Evolutionary conservation across 805 yeast genomes (phyloP), one percentile per base, ranked within the genome.

Genomic region (Yarrowia keelungensis): DNA sequence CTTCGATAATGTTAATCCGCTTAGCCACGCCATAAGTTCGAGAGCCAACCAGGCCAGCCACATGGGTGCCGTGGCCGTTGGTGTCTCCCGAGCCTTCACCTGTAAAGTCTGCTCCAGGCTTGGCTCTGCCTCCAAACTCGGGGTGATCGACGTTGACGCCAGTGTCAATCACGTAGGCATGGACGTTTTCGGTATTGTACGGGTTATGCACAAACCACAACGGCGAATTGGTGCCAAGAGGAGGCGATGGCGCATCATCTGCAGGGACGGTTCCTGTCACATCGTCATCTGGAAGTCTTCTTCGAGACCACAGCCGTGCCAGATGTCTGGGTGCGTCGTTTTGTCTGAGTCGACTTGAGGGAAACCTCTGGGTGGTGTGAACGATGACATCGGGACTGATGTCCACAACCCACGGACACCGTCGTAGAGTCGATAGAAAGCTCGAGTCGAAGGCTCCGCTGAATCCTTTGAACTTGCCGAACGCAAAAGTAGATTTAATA

Each of bases 1-100:
- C 86, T 35, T 89, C 95, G 10, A 90, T 80, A 9, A 92, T 75
- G 10, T 81, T 80, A 15, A 85, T 86, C 49, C 84, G 78, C 76
- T 93, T 92, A 16, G 97, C 91, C 2, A 91, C 95, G 8, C 98
- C 98, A 79, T 81, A 92, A 2, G 87, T 85, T 67, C 79, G 82
- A 1, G 97, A 90, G 0, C 94, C 97, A 68, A 91, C 84, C 12
- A 91, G 80, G 3, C 97, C 97, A 0, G 97, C 97, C 59, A 93
- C 96, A 77, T 92, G 97, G 0, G 97, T 91, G n/a, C 79, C 98
- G 76, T 92, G 98, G 0, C 97, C 97, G 73, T 88, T 88, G 10
- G 79, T 79, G 75, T 93, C 97, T 8, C 90, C 91, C 0, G 82
- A 68, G 11, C 80, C 81, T 47, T 79, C 81, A 3, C 76, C 77